Conservation (phyloP, 495 filamentous ascomycete genomes). For the Chaetomium fimeti region DNA sequence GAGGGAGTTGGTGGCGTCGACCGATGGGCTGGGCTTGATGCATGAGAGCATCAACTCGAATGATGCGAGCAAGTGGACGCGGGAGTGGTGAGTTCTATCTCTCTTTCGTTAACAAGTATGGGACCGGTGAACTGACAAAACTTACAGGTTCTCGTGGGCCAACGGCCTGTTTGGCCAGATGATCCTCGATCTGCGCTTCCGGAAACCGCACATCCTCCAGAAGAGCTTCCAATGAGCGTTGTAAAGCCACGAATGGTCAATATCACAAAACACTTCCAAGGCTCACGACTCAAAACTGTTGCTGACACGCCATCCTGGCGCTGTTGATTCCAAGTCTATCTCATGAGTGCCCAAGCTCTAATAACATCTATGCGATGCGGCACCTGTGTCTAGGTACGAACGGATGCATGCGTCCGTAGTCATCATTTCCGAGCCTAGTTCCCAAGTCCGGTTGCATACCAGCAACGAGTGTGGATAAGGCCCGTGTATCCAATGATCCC, state of each 20-base stretch:
- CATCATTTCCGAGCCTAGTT: background rate
- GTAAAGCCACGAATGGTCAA: background rate
- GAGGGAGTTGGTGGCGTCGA: slow-evolving; percentile 50
- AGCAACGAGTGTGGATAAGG: slow-evolving; percentile 6
- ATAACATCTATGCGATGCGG: slow-evolving; percentile 3
- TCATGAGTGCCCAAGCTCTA: background rate
- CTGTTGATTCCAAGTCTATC: slow-evolving; percentile 4
- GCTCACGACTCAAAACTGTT: background rate
- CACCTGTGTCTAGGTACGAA: slow-evolving; percentile 4
- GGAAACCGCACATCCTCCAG: slow-evolving; percentile 42
- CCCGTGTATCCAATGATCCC: background rate
- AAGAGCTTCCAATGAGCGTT: slow-evolving; percentile 39
- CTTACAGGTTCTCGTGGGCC: slow-evolving; percentile 62
- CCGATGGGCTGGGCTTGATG: slow-evolving; percentile 58
- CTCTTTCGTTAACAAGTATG: background rate
- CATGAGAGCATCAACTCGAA: slow-evolving; percentile 61
- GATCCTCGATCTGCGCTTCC: slow-evolving; percentile 55
- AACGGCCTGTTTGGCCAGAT: slow-evolving; percentile 68
- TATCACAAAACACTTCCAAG: background rate
- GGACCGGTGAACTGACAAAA: slow-evolving; percentile 13
- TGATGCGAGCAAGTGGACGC: slow-evolving; percentile 53
- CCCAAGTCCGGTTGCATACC: slow-evolving; percentile 6
- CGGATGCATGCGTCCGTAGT: background rate
- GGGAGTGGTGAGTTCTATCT: slow-evolving; percentile 51
- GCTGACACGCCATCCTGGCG: background rate